These are phyloP conservation scores for Prunus persica DNA, from an alignment of 306 rosid genomes.

Conservation along the genomic window DNA sequence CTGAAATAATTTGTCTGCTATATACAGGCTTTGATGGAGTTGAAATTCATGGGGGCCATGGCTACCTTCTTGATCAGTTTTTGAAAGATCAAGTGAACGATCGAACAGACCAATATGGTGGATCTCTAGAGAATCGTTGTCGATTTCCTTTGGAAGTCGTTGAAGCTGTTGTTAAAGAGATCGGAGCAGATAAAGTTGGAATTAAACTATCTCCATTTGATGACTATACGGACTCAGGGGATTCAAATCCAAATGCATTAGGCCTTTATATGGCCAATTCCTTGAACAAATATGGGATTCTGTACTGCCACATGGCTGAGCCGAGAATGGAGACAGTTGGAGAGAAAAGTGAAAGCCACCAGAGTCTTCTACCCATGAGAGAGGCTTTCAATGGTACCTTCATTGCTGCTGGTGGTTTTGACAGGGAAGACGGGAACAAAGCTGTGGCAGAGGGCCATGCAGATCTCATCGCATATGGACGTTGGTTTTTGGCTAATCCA, in stretches of 20 bases:
- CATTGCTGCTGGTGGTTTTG: slow-evolving; percentile 55
- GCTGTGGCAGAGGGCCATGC: slow-evolving; percentile 14
- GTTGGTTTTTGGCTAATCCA: slow-evolving; percentile 54
- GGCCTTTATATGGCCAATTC: slow-evolving; percentile 47
- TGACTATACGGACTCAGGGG: slow-evolving; percentile 47
- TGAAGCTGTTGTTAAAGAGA: slow-evolving; percentile 42
- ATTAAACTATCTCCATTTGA: slow-evolving; percentile 70
- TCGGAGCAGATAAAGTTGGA: slow-evolving; percentile 65
- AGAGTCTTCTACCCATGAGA: slow-evolving; percentile 43
- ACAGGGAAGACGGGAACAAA: slow-evolving; percentile 43
- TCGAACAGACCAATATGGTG: slow-evolving; percentile 39
- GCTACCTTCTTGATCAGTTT: slow-evolving; percentile 40
- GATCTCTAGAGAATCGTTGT: slow-evolving; percentile 57
- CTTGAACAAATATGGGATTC: slow-evolving; percentile 36
- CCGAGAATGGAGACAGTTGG: slow-evolving; percentile 53
- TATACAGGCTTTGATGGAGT: slow-evolving; percentile 44
- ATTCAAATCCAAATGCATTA: slow-evolving; percentile 59
- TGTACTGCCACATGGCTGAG: slow-evolving; percentile 60
- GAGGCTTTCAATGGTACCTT: slow-evolving; percentile 52
- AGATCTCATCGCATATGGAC: slow-evolving; percentile 51
- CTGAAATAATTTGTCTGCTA: background rate
- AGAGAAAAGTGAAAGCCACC: slow-evolving; percentile 5
- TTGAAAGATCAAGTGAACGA: slow-evolving; percentile 38
- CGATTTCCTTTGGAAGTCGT: slow-evolving; percentile 56
- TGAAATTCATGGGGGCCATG: slow-evolving; percentile 45